Evolutionary conservation across 2,329 filamentous ascomycete genomes (phyloP).

Genomic region (Anthostomella pinea): DNA sequence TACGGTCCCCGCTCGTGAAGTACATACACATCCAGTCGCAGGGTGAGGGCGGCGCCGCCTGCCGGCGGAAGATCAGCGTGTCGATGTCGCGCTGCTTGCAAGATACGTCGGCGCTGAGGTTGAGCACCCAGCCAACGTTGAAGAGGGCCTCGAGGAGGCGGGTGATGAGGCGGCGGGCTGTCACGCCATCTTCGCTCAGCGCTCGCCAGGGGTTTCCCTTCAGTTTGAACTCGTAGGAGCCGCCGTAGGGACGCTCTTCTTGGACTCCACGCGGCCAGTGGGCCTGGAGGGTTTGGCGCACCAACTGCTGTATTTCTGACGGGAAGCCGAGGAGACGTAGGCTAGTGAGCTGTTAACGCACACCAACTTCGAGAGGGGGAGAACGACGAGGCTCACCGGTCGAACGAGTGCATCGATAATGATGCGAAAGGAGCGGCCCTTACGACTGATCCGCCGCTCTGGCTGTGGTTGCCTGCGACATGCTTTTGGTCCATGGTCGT

Average conservation of each 20-base stretch:
- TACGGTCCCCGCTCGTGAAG: neutral
- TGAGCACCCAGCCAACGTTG: neutral
- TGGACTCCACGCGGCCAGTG: neutral
- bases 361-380: neutral
- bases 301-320: neutral
- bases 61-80: neutral
- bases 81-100: neutral
- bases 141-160: neutral
- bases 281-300: neutral
- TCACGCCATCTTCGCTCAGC: neutral
- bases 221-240: conserved; percentile 1
- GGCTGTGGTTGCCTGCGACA: too few relatives aligned
- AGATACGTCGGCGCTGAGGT: neutral
- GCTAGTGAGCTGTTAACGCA: neutral
- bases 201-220: neutral
- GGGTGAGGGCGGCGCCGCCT: neutral
- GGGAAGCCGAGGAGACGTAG: neutral
- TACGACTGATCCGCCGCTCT: too few relatives aligned
- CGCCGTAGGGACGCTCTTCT: conserved; percentile 1
- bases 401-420: neutral
- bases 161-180: neutral
- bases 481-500: too few relatives aligned
- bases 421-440: too few relatives aligned
- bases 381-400: neutral
- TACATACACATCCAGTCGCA: neutral